Base-by-base conservation (phyloP, 2,329 filamentous ascomycete genomes). In the Furcasterigmium furcatum region DNA sequence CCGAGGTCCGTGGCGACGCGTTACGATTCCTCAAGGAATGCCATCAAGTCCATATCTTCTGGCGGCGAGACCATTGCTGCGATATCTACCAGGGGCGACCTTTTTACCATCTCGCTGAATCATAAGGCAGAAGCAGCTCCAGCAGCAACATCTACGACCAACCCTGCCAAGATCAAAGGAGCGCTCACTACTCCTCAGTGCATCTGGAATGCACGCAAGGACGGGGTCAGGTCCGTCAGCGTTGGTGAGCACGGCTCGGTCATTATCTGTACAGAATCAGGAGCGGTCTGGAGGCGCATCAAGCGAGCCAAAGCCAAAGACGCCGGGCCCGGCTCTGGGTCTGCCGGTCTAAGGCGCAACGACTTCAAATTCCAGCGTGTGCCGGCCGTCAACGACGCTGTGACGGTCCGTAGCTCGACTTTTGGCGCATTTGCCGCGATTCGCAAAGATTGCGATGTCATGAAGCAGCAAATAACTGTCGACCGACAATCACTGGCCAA, bases 331-430 rank as follows among this genome's bases (percentile, higher is more conserved):
- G 71, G 69, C 4, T 64, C 65, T 2, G 65, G 69, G n/a, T n/a
- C n/a, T n/a, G n/a, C n/a, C 2, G 82, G 84, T 19, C 73, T 77
- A 27, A 87, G 82, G 56, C 79, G 81, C 12, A 95, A 95, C 55
- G 91, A 96, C 59, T 96, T 95, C 72, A 99, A 99, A 62, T 99
- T 97, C 55, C 85, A 92, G 57, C 84, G 94, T 46, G 83, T 99
- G 9, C 87, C 94, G 1, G 91, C 88, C 35, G 80, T 99, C 46
- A 96, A 90, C 2, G 84, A 91, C 29, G 89, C 95, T 13, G 78
- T 87, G 25, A 84, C 85, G 4, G 91, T 97, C 8, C 80, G 91
- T 53, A 92, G 91, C 55, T 97, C 94, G 27, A 81, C 86, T 0
- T 95, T 88, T 65, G 94, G 94, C 5, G 88, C 92, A 0, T 97